Evolutionary conservation across 352 stramenopile genomes (phyloP).

Genomic region (Sclerospora graminicola): DNA sequence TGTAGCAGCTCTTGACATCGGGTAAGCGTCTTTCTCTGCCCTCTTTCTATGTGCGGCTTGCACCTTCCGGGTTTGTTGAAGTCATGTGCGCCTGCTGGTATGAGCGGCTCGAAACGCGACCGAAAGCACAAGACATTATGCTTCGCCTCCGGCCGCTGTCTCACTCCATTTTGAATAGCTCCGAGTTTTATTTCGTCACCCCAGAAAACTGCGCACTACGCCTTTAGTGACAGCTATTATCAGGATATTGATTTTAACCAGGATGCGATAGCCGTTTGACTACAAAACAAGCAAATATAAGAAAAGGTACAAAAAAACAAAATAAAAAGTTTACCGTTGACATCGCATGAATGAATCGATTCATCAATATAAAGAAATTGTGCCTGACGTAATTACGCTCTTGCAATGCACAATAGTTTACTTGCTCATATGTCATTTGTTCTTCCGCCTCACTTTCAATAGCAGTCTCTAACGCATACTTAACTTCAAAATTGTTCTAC

Average conservation of each 20-base stretch:
- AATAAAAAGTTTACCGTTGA: no score
- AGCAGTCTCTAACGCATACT: no score
- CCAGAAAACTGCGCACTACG: constrained; percentile 30
- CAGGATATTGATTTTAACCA: constrained; percentile 56
- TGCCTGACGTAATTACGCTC: no score
- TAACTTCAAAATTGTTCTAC: no score
- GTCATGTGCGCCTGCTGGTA: constrained; percentile 55
- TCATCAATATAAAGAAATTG: no score
- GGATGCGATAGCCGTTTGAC: no score
- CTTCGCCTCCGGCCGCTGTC: constrained; percentile 46
- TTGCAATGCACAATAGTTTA: no score
- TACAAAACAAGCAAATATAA: no score
- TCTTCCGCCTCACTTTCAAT: no score
- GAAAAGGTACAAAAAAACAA: no score
- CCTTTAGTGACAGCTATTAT: constrained; percentile 69
- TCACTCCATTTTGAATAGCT: constrained; percentile 40
- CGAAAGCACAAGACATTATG: constrained; percentile 59
- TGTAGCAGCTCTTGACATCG: constrained; percentile 40
- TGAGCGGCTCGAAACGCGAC: constrained; percentile 33
- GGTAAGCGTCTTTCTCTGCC: constrained; percentile 46
- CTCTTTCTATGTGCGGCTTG: constrained; percentile 30
- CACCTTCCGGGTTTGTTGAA: constrained; percentile 50
- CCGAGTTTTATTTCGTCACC: constrained; percentile 19
- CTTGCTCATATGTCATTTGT: no score
- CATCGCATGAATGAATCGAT: no score